Evolutionary conservation across 495 filamentous ascomycete species (phyloP).

Genomic region (Aspergillus affinis): DNA sequence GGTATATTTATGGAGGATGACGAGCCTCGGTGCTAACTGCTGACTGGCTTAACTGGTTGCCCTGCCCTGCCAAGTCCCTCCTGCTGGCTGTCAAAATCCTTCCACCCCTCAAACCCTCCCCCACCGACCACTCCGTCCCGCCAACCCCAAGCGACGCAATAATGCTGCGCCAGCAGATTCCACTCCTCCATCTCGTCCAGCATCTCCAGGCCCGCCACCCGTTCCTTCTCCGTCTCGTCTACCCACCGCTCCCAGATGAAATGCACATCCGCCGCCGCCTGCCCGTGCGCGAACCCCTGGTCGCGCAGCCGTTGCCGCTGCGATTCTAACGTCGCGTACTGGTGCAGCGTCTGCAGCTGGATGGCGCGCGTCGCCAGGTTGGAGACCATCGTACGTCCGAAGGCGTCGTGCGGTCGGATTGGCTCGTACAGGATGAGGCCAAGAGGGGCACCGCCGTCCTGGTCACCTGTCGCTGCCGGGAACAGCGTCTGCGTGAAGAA

Average conservation of each 20-base stretch:
- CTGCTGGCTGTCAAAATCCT: slow-evolving; percentile 27
- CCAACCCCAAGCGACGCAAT: slow-evolving; percentile 88
- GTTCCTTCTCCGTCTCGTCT: slow-evolving; percentile 66
- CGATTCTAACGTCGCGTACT: slow-evolving; percentile 61
- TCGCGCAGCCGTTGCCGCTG: slow-evolving; percentile 64
- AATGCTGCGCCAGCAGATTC: slow-evolving; percentile 82
- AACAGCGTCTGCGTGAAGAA: slow-evolving; percentile 61
- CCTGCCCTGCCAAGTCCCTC: slow-evolving; percentile 5
- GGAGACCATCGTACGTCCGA: slow-evolving; percentile 84
- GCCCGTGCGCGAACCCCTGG: slow-evolving; percentile 58
- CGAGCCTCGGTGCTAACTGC: background rate
- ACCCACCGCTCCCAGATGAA: slow-evolving; percentile 78
- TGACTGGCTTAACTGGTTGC: too few species aligned
- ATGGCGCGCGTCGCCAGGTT: slow-evolving; percentile 88
- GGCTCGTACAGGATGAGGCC: slow-evolving; percentile 87
- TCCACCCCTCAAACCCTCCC: slow-evolving; percentile 42
- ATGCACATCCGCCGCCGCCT: slow-evolving; percentile 65
- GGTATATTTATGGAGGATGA: background rate
- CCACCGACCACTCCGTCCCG: slow-evolving; percentile 40
- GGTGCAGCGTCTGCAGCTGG: slow-evolving; percentile 74
- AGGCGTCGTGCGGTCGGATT: slow-evolving; percentile 75
- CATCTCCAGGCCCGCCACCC: slow-evolving; percentile 78
- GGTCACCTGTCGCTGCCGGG: slow-evolving; percentile 10
- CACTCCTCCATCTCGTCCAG: slow-evolving; percentile 97
- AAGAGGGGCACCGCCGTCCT: slow-evolving; percentile 35